Evolutionary conservation across 208 protist genomes (phyloP), one percentile per base, ranked within the genome.

Genomic region (Leishmania tarentolae): DNA sequence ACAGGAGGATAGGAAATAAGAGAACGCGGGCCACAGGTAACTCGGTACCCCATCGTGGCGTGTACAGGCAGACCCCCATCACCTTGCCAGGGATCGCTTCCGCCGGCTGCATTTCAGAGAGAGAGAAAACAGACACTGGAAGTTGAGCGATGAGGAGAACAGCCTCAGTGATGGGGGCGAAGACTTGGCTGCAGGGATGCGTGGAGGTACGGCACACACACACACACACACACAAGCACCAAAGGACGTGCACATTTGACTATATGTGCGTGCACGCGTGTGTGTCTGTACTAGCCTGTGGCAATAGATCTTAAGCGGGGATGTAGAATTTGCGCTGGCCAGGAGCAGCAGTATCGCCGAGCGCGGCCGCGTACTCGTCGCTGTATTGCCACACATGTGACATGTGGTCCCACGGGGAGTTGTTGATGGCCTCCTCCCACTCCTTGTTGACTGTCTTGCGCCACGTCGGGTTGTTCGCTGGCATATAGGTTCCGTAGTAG

Each of bases 351-450:
- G 86, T 83, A 74, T 94, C 90, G 35, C 92, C 93, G 31, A 97
- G 78, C 71, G 87, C 88, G 42, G 91, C 88, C 31, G 91, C 91
- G 84, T 93, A 95, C 76, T 92, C 76, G 75, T 97, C 92, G 81
- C 87, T 93, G 92, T 97, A 97, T 81, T 95, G 90, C 93, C 93
- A 97, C 70, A 97, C 92, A 74, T 97, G 93, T 35, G 93, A 97
- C 91, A 94, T 95, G 91, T 97, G 93, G 75, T 97, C 91, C 93
- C 93, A 97, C 71, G 93, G 93, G 21, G 93, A 97, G 85, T 85
- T 97, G 88, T 95, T 94, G 81, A 97, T 97, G 37, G 93, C 93
- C 88, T 97, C 93, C 88, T 97, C 93, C 93, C 93, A 97, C 88
- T 97, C 93, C 87, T 97, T 97, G 87, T 97, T 97, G 82, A 97